Evolutionary conservation across 345 rosid species (phyloP), one percentile per base, ranked within the genome.

Genomic region (Eucalyptus decipiens): DNA sequence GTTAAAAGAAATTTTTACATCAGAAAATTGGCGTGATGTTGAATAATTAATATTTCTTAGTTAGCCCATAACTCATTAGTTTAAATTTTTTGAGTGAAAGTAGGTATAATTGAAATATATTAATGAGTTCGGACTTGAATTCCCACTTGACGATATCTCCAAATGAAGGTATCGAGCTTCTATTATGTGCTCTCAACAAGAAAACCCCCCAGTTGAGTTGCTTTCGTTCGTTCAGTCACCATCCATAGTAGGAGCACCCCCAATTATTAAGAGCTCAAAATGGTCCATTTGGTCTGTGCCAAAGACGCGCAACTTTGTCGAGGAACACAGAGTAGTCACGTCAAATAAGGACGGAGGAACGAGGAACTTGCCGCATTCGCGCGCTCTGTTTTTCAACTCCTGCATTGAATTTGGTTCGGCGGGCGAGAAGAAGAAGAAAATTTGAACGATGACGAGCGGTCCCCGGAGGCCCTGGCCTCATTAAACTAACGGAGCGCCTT

Each of bases 71-170:
- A 21, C 21, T 52, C 58, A 52, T 52, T 2, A 52, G 0, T 52
- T 52, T 52, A 52, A 52, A 52, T 21, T 52, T 52, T 52, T 52
- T 52, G 4, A 52, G 11, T 8, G 26, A 52, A 52, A 1, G 2
- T 19, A 4, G 11, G 1, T 52, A 1, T 5, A 21, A 8, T 8
- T 52, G 11, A 0, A 52, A 19, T 52, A 52, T 21, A 52, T 52
- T 4, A 52, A 21, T 0, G 1, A 26, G 5, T 52, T 52, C 1
- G 1, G 2, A 52, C 58, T 52, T 52, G 11, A 21, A 52, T 2
- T 52, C 5, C 5, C 26, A 52, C 5, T 52, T 8, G 26, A 1
- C 11, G 5, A 21, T 52, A 2, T 52, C 58, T 52, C 58, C 58
- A 21, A 52, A 19, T 52, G 58, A 52, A 52, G 1, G 11, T 52